Conservation (phyloP, 2,329 filamentous ascomycete species). For the Pseudopithomyces chartarum region DNA sequence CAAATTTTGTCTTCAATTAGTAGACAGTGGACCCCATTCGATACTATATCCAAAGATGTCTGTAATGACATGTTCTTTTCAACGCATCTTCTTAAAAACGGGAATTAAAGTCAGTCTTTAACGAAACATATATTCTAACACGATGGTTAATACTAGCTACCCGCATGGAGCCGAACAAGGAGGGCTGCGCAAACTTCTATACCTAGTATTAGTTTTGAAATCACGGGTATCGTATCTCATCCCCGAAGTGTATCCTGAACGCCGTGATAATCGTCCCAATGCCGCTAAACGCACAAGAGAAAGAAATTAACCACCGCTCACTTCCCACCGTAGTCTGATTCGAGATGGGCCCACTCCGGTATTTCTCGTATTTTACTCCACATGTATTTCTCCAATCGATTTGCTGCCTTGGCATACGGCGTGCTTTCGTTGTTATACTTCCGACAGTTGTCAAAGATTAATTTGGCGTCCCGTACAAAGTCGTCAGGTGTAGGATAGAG, state of each 20-base stretch:
- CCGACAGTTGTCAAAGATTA: slow-evolving; percentile 93
- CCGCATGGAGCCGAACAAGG: too few species aligned
- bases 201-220: background rate
- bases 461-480: slow-evolving; percentile 83
- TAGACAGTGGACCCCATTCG: too few species aligned
- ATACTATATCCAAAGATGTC: too few species aligned
- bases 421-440: slow-evolving; percentile 97
- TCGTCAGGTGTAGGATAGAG: slow-evolving; percentile 90
- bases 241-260: background rate
- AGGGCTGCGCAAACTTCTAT: too few species aligned
- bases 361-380: slow-evolving; percentile 90
- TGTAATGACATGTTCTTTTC: too few species aligned
- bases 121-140: too few species aligned
- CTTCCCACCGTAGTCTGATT: slow-evolving; percentile 5
- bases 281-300: slow-evolving; percentile 5
- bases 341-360: slow-evolving; percentile 72
- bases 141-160: too few species aligned
- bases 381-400: slow-evolving; percentile 93
- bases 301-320: background rate
- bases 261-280: slow-evolving; percentile 1
- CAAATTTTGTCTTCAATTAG: background rate
- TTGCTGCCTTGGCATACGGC: slow-evolving; percentile 92
- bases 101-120: too few species aligned
- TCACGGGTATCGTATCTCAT: background rate
- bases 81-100: too few species aligned